Percentiles rank a stretch among this genome's conserved stretches.
Evolutionary conservation across 768 basidiomycete species (phyloP).

Genomic region (Leccinum boreale): DNA sequence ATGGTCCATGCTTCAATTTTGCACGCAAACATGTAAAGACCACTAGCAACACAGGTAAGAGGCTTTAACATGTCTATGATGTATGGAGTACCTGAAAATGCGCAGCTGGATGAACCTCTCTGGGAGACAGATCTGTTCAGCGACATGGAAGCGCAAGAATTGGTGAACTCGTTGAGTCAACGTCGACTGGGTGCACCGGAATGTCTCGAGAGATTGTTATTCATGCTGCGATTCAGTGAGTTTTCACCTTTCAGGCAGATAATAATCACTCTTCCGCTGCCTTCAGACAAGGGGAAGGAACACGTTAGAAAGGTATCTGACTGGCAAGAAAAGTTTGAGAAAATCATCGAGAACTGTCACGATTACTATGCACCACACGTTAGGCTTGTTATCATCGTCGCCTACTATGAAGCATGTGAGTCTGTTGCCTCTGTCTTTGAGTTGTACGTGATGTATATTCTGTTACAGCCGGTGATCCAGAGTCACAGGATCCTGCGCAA

Average conservation of each 20-base stretch:
- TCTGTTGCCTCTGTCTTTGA: background rate
- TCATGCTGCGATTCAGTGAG: constrained; percentile 5
- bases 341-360: constrained; percentile 3
- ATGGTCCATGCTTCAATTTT: background rate
- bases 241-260: background rate
- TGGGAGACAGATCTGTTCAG: constrained; percentile 16
- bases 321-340: constrained; percentile 9
- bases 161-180: background rate
- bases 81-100: background rate
- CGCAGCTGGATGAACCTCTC: background rate
- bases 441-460: background rate
- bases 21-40: background rate
- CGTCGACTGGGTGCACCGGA: constrained; percentile 5
- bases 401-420: constrained; percentile 22
- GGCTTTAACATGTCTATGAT: background rate
- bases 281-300: constrained; percentile 16
- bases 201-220: constrained; percentile 10
- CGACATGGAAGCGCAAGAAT: background rate
- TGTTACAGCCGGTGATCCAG: background rate
- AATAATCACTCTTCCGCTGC: background rate
- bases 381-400: constrained; percentile 19
- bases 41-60: background rate
- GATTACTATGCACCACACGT: constrained; percentile 15
- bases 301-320: constrained; percentile 9
- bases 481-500: too few relatives aligned